Conservation (phyloP, 768 basidiomycete genomes). For the Inosperma sp. region DNA sequence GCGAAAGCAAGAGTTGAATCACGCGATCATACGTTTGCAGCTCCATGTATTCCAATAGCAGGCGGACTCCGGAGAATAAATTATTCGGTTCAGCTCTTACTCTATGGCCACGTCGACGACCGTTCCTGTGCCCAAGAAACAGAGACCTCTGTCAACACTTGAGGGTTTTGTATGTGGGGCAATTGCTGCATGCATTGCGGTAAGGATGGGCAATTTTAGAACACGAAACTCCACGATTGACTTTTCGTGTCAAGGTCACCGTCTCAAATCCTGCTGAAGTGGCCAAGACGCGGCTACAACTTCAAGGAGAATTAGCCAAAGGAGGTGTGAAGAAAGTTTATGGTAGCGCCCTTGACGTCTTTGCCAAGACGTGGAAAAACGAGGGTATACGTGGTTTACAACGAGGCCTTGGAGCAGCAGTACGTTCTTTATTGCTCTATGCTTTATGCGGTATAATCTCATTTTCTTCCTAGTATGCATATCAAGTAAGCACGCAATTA, state of each 20-base stretch:
- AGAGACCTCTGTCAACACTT: constrained; percentile 49
- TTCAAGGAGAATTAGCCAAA: constrained; percentile 92
- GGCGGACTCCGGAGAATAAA: not conserved
- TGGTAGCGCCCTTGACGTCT: constrained; percentile 80
- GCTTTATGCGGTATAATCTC: constrained; percentile 4
- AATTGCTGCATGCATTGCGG: constrained; percentile 87
- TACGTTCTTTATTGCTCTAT: constrained; percentile 35
- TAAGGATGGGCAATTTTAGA: constrained; percentile 33
- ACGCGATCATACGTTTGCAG: too few species aligned
- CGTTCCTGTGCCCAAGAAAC: constrained; percentile 13
- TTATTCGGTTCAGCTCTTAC: not conserved
- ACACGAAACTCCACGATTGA: constrained; percentile 11
- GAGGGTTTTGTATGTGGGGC: constrained; percentile 90
- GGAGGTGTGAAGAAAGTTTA: constrained; percentile 72
- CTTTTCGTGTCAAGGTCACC: constrained; percentile 51
- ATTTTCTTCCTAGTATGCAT: constrained; percentile 60
- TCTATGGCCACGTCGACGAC: constrained; percentile 15
- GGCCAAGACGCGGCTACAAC: constrained; percentile 91
- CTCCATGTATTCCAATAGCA: too few species aligned
- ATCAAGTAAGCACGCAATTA: constrained; percentile 59
- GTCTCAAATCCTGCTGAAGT: constrained; percentile 79
- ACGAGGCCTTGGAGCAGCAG: constrained; percentile 86
- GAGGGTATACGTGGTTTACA: constrained; percentile 92
- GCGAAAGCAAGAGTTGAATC: too few species aligned
- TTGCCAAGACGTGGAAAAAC: constrained; percentile 81